Base-by-base conservation (phyloP, 352 stramenopile genomes). In the Pilasporangium apinafurcum region DNA sequence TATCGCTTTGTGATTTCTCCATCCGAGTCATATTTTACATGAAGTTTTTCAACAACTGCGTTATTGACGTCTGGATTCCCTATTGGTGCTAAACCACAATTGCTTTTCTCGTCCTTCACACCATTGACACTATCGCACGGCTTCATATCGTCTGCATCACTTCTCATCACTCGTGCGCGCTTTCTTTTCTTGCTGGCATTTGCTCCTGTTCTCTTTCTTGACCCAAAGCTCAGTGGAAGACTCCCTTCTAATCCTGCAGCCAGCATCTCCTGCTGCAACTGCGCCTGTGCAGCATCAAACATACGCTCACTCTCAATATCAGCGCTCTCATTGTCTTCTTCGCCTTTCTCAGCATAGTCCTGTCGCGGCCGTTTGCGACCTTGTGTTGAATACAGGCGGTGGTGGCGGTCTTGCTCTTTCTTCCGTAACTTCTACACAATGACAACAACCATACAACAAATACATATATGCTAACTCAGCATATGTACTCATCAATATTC, bases 1-100 rank as follows among this genome's bases (percentile, higher is more conserved):
- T 63, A 38, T 12, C 62, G 72, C 16, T 79, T 60, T 0, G 43
- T 39, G 10, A 78, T 65, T 49, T 82, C 72, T 16, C 72, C 76
- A 42, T 88, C 70, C 6, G 76, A 86, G 56, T 83, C 61, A 50
- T 71, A 86, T 17, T 68, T 63, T 16, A 88, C 62, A 20, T 75
- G 76, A 31, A 86, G 40, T 37, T 88, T 86, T 17, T 82, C 60
- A 13, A 75, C 37, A 33, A 65, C 42, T 1, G n/a, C n/a, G 16
- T 30, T 22, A 0, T 24, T 16, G 1, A 17, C 10, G 5, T 34
- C 31, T 29, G 8, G n/a, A 13, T 22, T 10, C 14, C 5, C 8
- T 10, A 14, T 24, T 2, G 18, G 13, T 20, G 10, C 21, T 29
- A 12, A 34, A 13, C 9, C 3, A 8, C 22, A 12, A 2, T 25